Evolutionary conservation across 495 filamentous ascomycete genomes (phyloP).

Genomic region (Achaetomiella virescens): DNA sequence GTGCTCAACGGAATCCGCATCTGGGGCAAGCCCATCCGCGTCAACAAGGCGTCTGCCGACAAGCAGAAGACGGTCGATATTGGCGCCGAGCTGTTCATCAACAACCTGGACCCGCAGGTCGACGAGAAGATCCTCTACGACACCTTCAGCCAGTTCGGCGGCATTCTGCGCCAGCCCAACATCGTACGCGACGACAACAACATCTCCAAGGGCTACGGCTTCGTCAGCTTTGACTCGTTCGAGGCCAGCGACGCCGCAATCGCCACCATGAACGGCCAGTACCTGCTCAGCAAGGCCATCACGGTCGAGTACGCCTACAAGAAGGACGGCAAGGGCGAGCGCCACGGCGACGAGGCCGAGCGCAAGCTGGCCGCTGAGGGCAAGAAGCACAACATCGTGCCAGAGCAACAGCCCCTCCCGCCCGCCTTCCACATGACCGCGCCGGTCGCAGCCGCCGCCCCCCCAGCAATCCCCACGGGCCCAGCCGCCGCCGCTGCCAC

Average conservation of each 20-base stretch:
- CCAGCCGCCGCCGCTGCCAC: constrained; percentile 20
- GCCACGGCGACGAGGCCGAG: constrained; percentile 92
- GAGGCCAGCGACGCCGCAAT: constrained; percentile 92
- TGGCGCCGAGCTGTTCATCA: constrained; percentile 93
- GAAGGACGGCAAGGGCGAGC: constrained; percentile 96
- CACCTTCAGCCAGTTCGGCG: constrained; percentile 91
- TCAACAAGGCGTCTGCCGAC: constrained; percentile 87
- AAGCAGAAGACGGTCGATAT: constrained; percentile 96
- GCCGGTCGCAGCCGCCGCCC: constrained; percentile 11
- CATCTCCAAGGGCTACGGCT: constrained; percentile 93
- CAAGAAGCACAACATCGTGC: constrained; percentile 85
- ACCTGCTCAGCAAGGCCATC: constrained; percentile 92
- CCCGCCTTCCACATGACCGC: constrained; percentile 43
- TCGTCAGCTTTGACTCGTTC: constrained; percentile 90
- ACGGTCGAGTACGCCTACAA: constrained; percentile 98
- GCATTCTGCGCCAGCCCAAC: constrained; percentile 77
- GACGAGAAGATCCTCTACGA: constrained; percentile 97
- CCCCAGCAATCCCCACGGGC: constrained; percentile 25
- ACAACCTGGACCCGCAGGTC: constrained; percentile 91
- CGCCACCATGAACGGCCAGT: constrained; percentile 91
- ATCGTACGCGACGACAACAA: constrained; percentile 88
- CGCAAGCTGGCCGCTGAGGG: constrained; percentile 87
- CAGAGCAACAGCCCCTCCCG: constrained; percentile 59
- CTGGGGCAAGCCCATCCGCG: constrained; percentile 90
- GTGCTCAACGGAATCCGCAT: constrained; percentile 95